Percentiles rank a stretch among this genome's conserved stretches.
Conservation (phyloP, 2,329 filamentous ascomycete genomes). For the Phyllosticta paracitricarpa region DNA sequence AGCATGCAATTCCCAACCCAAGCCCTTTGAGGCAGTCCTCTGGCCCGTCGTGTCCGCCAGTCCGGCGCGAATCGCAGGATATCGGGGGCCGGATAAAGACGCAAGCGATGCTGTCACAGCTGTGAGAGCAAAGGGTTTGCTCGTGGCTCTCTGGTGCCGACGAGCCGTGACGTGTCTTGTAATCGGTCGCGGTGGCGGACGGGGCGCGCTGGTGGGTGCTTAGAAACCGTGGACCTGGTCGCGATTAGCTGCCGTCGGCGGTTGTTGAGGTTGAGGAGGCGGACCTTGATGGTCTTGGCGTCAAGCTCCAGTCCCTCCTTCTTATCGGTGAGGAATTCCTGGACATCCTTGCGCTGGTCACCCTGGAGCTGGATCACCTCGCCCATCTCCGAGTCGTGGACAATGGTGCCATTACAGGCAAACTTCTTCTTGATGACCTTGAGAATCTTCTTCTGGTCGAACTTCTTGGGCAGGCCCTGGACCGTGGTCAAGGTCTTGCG, state of each 20-base stretch:
- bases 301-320: constrained; percentile 90
- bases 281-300: constrained; percentile 91
- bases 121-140: background rate
- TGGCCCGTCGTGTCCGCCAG: background rate
- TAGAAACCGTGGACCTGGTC: constrained; percentile 29
- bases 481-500: constrained; percentile 99
- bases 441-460: constrained; percentile 99
- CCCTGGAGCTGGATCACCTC: constrained; percentile 99
- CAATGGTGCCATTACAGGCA: constrained; percentile 99
- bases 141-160: background rate
- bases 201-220: constrained; percentile 14
- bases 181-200: constrained; percentile 13
- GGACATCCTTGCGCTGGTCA: constrained; percentile 97
- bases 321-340: constrained; percentile 95
- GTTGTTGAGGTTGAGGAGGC: constrained; percentile 5
- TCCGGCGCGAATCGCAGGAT: background rate
- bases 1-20: background rate
- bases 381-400: constrained; percentile 91
- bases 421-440: constrained; percentile 99
- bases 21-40: background rate
- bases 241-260: background rate
- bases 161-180: background rate
- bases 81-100: background rate
- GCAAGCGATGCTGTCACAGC: constrained; percentile 4
- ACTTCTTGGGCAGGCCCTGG: constrained; percentile 97